phyloP scores from a whole-genome alignment of 78 protist species.

The Dictyostelium discoideum region DNA sequence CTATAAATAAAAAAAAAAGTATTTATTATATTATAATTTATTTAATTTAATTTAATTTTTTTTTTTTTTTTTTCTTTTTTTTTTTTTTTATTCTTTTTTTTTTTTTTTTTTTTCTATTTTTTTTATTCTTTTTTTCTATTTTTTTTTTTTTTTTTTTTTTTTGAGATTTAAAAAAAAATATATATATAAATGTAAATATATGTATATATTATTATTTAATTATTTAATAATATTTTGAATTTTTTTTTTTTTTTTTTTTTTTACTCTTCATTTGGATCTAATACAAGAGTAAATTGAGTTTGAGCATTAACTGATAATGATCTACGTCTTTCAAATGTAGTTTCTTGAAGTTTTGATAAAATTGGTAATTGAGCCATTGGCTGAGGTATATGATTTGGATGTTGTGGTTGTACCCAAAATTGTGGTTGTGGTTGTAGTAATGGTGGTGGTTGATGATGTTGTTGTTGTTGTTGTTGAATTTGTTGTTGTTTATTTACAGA shows the following conservation, averaged over 20 bases:
- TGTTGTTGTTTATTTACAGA: constrained; percentile 1
- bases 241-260: not conserved
- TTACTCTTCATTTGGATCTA: constrained; percentile 44
- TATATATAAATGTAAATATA: too few species aligned
- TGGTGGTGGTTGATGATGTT: not conserved
- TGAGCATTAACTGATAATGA: constrained; percentile 59
- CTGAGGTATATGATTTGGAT: constrained; percentile 43
- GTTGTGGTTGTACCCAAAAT: constrained; percentile 69
- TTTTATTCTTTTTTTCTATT: too few species aligned
- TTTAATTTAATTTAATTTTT: too few species aligned
- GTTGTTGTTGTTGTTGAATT: constrained; percentile 11
- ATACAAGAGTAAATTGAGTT: constrained; percentile 59
- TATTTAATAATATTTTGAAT: too few species aligned
- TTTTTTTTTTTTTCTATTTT: too few species aligned
- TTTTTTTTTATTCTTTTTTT: too few species aligned
- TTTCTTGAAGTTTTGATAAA: constrained; percentile 45
- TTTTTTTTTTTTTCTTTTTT: too few species aligned
- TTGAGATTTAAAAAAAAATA: too few species aligned
- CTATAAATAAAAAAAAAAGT: too few species aligned
- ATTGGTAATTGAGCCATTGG: constrained; percentile 45
- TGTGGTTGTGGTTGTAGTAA: not conserved
- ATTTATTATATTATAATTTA: too few species aligned
- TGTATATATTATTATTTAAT: too few species aligned
- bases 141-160: too few species aligned
- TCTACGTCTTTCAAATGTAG: constrained; percentile 57